phyloP scores from a whole-genome alignment of 768 basidiomycete species.

The Russula griseocarnosa region DNA sequence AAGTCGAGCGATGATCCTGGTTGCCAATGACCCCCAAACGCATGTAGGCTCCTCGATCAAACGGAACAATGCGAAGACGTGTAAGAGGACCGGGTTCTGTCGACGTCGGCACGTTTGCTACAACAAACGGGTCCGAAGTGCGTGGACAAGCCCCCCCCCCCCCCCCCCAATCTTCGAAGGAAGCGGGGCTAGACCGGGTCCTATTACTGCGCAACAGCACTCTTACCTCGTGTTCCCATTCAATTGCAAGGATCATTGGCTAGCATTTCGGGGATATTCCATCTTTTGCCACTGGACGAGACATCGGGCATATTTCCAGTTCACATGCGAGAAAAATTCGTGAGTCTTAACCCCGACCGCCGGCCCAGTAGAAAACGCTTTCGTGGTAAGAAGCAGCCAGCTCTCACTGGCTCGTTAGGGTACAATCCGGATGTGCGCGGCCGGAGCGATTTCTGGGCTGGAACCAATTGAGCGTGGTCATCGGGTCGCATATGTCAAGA shows the following conservation, averaged over 20 bases:
- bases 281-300: constrained; percentile 19
- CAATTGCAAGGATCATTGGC: neutral
- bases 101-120: constrained; percentile 14
- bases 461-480: neutral
- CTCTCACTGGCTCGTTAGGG: constrained; percentile 6
- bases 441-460: constrained; percentile 5
- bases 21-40: constrained; percentile 23
- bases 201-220: constrained; percentile 6
- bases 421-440: constrained; percentile 4
- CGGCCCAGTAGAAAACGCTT: constrained; percentile 2
- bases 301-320: neutral
- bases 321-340: neutral
- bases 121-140: constrained; percentile 10
- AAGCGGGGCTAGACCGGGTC: constrained; percentile 12
- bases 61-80: constrained; percentile 21
- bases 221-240: constrained; percentile 10
- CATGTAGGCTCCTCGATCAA: constrained; percentile 18
- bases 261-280: constrained; percentile 10
- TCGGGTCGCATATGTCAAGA: neutral
- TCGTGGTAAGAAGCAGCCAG: constrained; percentile 13
- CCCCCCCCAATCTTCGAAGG: constrained; percentile 2
- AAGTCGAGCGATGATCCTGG: constrained; percentile 20
- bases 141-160: neutral
- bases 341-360: constrained; percentile 10
- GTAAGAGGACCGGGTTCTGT: constrained; percentile 7